Base-by-base conservation (phyloP, 495 filamentous ascomycete species). In the Hypoxylon fragiforme region DNA sequence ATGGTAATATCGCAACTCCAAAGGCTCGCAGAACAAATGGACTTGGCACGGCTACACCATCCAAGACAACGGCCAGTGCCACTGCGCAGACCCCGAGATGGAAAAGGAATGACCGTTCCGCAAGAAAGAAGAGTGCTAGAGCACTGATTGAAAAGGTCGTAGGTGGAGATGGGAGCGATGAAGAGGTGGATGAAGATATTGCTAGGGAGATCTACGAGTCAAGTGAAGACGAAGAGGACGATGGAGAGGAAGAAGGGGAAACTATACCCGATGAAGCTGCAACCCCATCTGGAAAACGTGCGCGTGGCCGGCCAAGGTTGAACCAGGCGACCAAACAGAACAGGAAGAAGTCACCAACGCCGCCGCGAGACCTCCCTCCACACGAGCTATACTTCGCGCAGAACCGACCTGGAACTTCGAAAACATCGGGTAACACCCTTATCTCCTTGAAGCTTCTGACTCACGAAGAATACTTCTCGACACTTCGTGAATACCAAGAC, bases 361-460 rank as follows among this genome's bases (percentile, higher is more conserved):
- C 92, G 3, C 88, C 89, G 28, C 78, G 80, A 20, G 81, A 92
- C 52, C 77, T 97, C 3, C 88, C 91, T 15, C 76, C 91, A 0
- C 87, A 96, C 56, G 94, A 98, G 65, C 85, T 85, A 42, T 98
- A 95, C 67, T 97, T 98, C 66, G 90, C 85, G 69, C 87, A 97
- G 60, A 96, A 96, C 68, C 85, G 88, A 26, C 84, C 89, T 12
- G 90, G 88, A 14, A 79, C 84, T 3, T 72, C 79, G 37, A 90
- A 91, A 64, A 96, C 92, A 3, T 96, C 92, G 7, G 88, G 86
- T 64, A 94, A 91, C 60, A 96, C 81, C 11, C 77, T 97, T 6
- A 79, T 87, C 1, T 86, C 89, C 32, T 74, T 92, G 16, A 71
- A 81, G 3, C 75, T 95, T 15, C 82, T 97, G 32, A 89, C 86